Evolutionary conservation across 73 alveolate species (phyloP).

Genomic region (Paraurostyla sp.): DNA sequence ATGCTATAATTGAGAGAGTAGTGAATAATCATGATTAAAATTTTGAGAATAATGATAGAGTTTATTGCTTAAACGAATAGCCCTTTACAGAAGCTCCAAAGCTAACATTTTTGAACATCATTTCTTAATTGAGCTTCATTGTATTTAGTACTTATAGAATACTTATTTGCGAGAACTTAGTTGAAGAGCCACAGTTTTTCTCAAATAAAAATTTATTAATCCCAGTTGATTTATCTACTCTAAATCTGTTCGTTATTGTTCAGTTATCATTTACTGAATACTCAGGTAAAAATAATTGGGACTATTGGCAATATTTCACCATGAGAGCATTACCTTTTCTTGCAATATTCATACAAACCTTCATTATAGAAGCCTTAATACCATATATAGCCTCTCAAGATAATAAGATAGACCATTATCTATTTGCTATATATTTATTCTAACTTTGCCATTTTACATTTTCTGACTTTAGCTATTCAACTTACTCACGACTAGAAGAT

Average conservation of each 20-base stretch:
- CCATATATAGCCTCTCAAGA: not conserved
- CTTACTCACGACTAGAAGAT: not conserved
- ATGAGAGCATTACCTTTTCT: slow-evolving; percentile 7
- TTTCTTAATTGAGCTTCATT: not conserved
- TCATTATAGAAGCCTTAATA: slow-evolving; percentile 3
- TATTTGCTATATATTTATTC: not conserved
- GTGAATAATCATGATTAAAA: not conserved
- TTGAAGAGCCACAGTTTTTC: not conserved
- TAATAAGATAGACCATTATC: not conserved
- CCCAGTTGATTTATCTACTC: not conserved
- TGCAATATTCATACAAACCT: not conserved
- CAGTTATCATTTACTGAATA: not conserved
- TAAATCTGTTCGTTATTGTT: not conserved
- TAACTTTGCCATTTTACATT: not conserved
- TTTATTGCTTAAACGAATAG: not conserved
- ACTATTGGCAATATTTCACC: slow-evolving; percentile 25
- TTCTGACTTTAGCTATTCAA: not conserved
- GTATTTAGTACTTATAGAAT: not conserved
- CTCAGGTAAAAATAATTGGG: slow-evolving; percentile 10
- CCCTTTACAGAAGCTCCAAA: not conserved
- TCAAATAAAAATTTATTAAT: not conserved
- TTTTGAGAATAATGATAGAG: not conserved
- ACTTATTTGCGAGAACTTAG: not conserved
- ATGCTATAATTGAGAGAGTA: slow-evolving; percentile 48
- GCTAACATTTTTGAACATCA: not conserved